Conservation (phyloP, 1,139 yeast genomes). For the Blastobotrys raffinosifermentans region DNA sequence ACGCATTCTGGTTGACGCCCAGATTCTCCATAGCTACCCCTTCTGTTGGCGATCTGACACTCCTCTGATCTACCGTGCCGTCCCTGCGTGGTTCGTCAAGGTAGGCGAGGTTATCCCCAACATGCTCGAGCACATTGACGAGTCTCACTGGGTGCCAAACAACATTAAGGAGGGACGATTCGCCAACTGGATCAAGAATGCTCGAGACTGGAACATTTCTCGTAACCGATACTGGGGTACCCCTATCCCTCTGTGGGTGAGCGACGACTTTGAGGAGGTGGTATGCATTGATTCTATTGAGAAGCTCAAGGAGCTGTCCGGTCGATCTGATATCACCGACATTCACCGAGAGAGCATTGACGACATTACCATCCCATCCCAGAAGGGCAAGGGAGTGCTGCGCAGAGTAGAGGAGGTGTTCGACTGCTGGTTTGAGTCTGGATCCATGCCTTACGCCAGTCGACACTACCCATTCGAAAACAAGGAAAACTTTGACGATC, state of each 20-base stretch:
- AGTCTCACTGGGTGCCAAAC: slow-evolving; percentile 92
- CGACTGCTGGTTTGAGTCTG: slow-evolving; percentile 99
- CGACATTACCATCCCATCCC: slow-evolving; percentile 88
- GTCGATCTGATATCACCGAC: slow-evolving; percentile 74
- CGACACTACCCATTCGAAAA: slow-evolving; percentile 95
- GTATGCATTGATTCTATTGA: slow-evolving; percentile 89
- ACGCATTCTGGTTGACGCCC: slow-evolving; percentile 66
- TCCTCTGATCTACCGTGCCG: slow-evolving; percentile 90
- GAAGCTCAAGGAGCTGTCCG: slow-evolving; percentile 79
- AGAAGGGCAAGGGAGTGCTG: slow-evolving; percentile 78
- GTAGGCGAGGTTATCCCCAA: slow-evolving; percentile 80
- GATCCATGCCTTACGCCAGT: slow-evolving; percentile 98
- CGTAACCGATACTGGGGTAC: slow-evolving; percentile 99
- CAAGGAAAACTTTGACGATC: slow-evolving; percentile 56
- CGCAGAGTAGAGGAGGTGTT: slow-evolving; percentile 95
- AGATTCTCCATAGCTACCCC: slow-evolving; percentile 93
- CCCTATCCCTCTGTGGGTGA: slow-evolving; percentile 96
- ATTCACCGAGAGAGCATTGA: slow-evolving; percentile 93
- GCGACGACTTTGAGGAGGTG: slow-evolving; percentile 87
- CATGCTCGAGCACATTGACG: slow-evolving; percentile 79
- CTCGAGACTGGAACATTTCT: slow-evolving; percentile 98
- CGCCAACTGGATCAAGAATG: slow-evolving; percentile 95
- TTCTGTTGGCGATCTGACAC: slow-evolving; percentile 99
- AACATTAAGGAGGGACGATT: slow-evolving; percentile 90
- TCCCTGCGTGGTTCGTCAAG: slow-evolving; percentile 98